Percentiles rank a stretch among this genome's conserved stretches.
phyloP scores from a whole-genome alignment of 345 rosid genomes.

The Odontarrhena argentea region DNA sequence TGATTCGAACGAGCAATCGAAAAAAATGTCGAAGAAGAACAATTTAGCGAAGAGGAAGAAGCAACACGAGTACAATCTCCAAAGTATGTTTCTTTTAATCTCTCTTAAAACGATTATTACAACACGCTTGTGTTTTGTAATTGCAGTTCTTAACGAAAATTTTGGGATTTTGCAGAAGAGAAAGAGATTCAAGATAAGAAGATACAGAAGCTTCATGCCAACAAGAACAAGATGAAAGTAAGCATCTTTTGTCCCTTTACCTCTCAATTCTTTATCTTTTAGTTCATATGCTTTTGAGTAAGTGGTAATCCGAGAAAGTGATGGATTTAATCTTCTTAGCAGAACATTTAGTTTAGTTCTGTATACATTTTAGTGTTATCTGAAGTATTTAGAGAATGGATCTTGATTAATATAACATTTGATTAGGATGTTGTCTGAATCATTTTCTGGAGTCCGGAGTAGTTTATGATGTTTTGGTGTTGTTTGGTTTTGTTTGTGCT shows the following conservation, averaged over 20 bases:
- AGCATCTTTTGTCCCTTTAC: constrained; percentile 12
- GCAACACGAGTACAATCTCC: constrained; percentile 85
- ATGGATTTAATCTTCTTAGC: too few species aligned
- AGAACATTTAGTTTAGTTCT: too few species aligned
- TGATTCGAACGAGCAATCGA: not conserved
- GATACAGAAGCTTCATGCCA: constrained; percentile 70
- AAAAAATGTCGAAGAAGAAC: constrained; percentile 94
- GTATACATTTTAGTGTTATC: too few species aligned
- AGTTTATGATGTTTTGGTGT: constrained; percentile 2
- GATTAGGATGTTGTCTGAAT: not conserved
- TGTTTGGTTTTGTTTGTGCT: constrained; percentile 21
- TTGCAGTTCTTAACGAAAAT: constrained; percentile 7
- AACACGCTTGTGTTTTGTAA: not conserved
- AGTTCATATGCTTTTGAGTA: not conserved
- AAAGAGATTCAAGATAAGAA: constrained; percentile 68
- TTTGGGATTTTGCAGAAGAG: constrained; percentile 53
- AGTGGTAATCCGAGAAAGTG: not conserved
- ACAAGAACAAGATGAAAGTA: constrained; percentile 97
- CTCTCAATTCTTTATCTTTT: not conserved
- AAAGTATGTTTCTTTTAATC: constrained; percentile 44
- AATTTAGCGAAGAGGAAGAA: constrained; percentile 71
- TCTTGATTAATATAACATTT: constrained; percentile 1
- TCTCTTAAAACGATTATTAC: not conserved
- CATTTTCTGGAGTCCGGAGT: not conserved
- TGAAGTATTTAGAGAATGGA: not conserved